A percentile compares a stretch with the other conserved stretches of the same genome.
These are phyloP conservation scores for Rosa multiflora DNA, from an alignment of 306 rosid genomes.

Conservation along the genomic window DNA sequence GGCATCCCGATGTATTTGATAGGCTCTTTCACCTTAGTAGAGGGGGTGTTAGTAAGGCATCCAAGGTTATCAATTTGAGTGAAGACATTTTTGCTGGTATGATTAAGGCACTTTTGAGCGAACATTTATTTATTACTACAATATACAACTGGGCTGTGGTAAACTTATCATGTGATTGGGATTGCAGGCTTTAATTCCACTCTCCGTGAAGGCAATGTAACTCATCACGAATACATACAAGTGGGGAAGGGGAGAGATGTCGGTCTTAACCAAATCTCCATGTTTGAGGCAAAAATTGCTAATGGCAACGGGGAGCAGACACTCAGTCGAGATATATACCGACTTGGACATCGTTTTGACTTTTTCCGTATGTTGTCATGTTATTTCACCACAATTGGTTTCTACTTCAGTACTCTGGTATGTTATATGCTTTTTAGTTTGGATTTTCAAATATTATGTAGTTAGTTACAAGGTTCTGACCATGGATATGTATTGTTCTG, in stretches of 20 bases:
- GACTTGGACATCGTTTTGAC: constrained; percentile 98
- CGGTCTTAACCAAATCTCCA: constrained; percentile 98
- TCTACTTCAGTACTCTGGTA: constrained; percentile 96
- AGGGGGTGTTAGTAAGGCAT: constrained; percentile 97
- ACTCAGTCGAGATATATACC: constrained; percentile 88
- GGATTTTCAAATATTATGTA: neutral
- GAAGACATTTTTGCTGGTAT: constrained; percentile 99
- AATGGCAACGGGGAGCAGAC: constrained; percentile 99
- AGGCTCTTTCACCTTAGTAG: constrained; percentile 94
- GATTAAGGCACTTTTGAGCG: neutral
- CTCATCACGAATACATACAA: constrained; percentile 98
- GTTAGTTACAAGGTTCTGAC: constrained; percentile 14
- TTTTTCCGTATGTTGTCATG: constrained; percentile 93
- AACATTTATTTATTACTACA: neutral
- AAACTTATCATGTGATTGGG: constrained; percentile 10
- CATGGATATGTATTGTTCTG: constrained; percentile 23
- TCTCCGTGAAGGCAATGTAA: constrained; percentile 95
- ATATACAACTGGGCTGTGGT: constrained; percentile 7
- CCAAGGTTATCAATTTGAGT: constrained; percentile 94
- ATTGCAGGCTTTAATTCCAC: constrained; percentile 89
- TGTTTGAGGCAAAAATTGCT: constrained; percentile 97
- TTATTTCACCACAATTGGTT: constrained; percentile 93
- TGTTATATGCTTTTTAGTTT: neutral
- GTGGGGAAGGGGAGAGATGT: constrained; percentile 99
- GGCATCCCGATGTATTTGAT: constrained; percentile 98